Base-by-base conservation (phyloP, 768 basidiomycete genomes). In the Artomyces pyxidatus region DNA sequence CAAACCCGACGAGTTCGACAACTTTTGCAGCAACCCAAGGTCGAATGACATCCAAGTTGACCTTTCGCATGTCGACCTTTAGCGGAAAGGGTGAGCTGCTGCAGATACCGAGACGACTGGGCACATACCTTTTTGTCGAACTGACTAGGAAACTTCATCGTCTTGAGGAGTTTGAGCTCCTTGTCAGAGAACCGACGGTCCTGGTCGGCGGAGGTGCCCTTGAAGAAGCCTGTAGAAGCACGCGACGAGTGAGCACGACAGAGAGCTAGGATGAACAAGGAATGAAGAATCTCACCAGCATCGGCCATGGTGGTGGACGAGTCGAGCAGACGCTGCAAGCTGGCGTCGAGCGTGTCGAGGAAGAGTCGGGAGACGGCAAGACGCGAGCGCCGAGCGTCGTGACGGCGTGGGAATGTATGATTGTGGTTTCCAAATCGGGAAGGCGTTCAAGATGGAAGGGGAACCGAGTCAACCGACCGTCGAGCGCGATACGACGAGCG, bases 11-110 rank as follows among this genome's bases (percentile, higher is more conserved):
- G 19, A 96, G 76, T 50, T 93, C 88, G 3, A 86, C 78, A 49
- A 96, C 85, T 66, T 89, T 88, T 74, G 91, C 92, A 12, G 89
- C 87, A 52, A 97, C 83, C 96, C 96, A 99, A 3, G 92, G 90
- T 51, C 88, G 75, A 61, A 99, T 88, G 58, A 98, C 92, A 16
- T 77, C 72, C 52, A 97, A 59, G 65, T 97, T 96, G 52, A 98
- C 92, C 74, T 97, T 94, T 29, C 89, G 80, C 79, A 94, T 86
- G 64, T 97, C 94, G 39, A 96, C 92, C 88, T 88, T 37, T 16
- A 32, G 19, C 41, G 11, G 29, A 22, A 26, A 38, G 1, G 48
- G 25, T 37, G 21, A 14, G 6, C 7, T 3, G 42, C 29, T 12
- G 9, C 16, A 16, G 5, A 27, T 26, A 4, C 3, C 11, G 22